These are phyloP conservation scores for Ceratobasidium sp. DNA, from an alignment of 1,284 basidiomycete species.

Conservation along the genomic window DNA sequence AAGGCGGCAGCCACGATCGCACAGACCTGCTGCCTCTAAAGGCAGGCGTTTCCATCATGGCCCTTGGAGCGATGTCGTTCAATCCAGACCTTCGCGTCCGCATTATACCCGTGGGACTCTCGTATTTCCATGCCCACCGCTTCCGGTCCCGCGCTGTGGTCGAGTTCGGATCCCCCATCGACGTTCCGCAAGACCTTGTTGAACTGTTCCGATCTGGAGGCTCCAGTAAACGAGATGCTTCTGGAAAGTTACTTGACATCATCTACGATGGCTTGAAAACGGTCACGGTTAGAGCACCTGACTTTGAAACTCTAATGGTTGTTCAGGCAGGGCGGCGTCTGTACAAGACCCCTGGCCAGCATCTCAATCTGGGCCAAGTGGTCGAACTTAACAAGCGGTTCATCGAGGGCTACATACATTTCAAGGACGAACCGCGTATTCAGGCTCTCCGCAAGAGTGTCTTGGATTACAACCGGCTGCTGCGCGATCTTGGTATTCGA, in stretches of 20 bases:
- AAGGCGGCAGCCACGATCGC: slow-evolving; percentile 97
- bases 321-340: slow-evolving; percentile 96
- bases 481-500: slow-evolving; percentile 94
- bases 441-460: slow-evolving; percentile 86
- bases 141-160: slow-evolving; percentile 97
- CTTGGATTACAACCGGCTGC: slow-evolving; percentile 92
- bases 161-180: slow-evolving; percentile 94
- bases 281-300: slow-evolving; percentile 95
- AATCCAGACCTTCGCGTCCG: slow-evolving; percentile 89
- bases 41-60: slow-evolving; percentile 97
- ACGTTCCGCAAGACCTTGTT: slow-evolving; percentile 88
- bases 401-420: slow-evolving; percentile 92
- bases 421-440: slow-evolving; percentile 94
- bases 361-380: slow-evolving; percentile 94
- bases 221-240: slow-evolving; percentile 89
- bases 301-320: slow-evolving; percentile 98
- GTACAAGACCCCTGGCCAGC: slow-evolving; percentile 95
- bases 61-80: slow-evolving; percentile 95
- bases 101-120: slow-evolving; percentile 94
- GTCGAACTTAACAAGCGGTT: slow-evolving; percentile 97
- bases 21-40: slow-evolving; percentile 95
- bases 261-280: slow-evolving; percentile 98
- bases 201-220: slow-evolving; percentile 94
- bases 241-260: slow-evolving; percentile 89
- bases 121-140: slow-evolving; percentile 95